Conservation (phyloP, 495 filamentous ascomycete genomes). For the Daldinia vernicosa region DNA sequence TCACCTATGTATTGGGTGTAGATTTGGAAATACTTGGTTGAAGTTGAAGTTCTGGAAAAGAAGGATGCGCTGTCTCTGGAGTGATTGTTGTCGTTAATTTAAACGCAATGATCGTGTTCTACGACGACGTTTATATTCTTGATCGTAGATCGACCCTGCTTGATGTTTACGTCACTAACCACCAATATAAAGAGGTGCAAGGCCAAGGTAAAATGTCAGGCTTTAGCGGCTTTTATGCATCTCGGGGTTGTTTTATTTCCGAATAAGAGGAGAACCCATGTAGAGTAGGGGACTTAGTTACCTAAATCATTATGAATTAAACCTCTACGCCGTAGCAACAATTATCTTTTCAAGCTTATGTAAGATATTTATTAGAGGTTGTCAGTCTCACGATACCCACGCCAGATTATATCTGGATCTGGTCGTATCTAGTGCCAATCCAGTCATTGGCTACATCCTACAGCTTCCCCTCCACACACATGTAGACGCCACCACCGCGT, state of each 20-base stretch:
- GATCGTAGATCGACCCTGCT: not conserved
- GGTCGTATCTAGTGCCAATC: not conserved
- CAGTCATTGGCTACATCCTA: not conserved
- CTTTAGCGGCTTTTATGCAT: constrained; percentile 6
- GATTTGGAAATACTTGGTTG: not conserved
- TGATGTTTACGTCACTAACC: not conserved
- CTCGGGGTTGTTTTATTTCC: not conserved
- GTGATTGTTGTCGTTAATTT: not conserved
- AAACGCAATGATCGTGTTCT: not conserved
- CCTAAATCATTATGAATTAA: not conserved
- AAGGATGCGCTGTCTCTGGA: not conserved
- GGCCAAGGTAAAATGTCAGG: not conserved
- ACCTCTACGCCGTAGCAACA: not conserved
- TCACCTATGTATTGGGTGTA: not conserved
- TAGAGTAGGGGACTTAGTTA: not conserved
- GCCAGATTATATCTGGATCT: not conserved
- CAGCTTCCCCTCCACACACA: not conserved
- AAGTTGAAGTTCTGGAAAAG: not conserved
- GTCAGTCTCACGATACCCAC: not conserved
- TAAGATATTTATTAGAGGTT: not conserved
- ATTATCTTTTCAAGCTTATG: not conserved
- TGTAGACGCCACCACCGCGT: no score
- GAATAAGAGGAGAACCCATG: not conserved
- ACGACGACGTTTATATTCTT: constrained; percentile 3
- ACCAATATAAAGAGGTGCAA: no score